phyloP scores from a whole-genome alignment of 768 basidiomycete genomes.

The Auriscalpium vulgare region DNA sequence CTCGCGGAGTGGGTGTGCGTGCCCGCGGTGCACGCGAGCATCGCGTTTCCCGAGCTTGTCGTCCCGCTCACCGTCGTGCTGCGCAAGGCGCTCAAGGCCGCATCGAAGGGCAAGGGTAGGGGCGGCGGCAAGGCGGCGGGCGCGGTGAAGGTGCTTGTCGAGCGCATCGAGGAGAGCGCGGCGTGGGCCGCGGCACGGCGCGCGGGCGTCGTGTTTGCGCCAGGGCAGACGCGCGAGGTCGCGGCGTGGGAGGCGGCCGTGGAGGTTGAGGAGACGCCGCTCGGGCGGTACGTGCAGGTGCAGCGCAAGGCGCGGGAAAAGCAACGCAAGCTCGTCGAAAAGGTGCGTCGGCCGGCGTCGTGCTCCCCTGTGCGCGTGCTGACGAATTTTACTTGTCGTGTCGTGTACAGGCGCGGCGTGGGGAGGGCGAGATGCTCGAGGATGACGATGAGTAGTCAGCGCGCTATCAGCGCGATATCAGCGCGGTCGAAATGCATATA shows the following conservation, averaged over 20 bases:
- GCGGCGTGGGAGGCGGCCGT: slow-evolving; percentile 62
- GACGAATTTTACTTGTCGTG: background rate
- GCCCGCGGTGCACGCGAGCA: slow-evolving; percentile 63
- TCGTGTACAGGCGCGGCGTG: slow-evolving; percentile 51
- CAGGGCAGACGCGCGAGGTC: slow-evolving; percentile 62
- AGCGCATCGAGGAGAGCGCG: slow-evolving; percentile 79
- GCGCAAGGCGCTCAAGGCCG: slow-evolving; percentile 63
- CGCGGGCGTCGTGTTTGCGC: slow-evolving; percentile 64
- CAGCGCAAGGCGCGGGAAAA: slow-evolving; percentile 77
- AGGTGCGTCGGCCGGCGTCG: slow-evolving; percentile 36
- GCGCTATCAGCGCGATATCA: too few relatives aligned
- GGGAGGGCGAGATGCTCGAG: slow-evolving; percentile 64
- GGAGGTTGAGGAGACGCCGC: slow-evolving; percentile 60
- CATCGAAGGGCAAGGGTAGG: slow-evolving; percentile 22
- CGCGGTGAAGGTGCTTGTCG: slow-evolving; percentile 68
- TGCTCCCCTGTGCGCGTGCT: background rate
- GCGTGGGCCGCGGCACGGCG: slow-evolving; percentile 71
- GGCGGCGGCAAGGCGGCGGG: slow-evolving; percentile 47
- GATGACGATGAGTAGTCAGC: slow-evolving; percentile 15
- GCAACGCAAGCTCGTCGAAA: slow-evolving; percentile 59
- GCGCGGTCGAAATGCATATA: too few relatives aligned
- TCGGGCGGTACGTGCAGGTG: slow-evolving; percentile 76
- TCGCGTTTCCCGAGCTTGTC: slow-evolving; percentile 90
- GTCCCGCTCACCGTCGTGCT: slow-evolving; percentile 72
- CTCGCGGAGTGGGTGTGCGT: slow-evolving; percentile 79